These are phyloP conservation scores for Entrophospora sp. DNA, from an alignment of 192 early-diverging fungal genomes.

Conservation along the genomic window DNA sequence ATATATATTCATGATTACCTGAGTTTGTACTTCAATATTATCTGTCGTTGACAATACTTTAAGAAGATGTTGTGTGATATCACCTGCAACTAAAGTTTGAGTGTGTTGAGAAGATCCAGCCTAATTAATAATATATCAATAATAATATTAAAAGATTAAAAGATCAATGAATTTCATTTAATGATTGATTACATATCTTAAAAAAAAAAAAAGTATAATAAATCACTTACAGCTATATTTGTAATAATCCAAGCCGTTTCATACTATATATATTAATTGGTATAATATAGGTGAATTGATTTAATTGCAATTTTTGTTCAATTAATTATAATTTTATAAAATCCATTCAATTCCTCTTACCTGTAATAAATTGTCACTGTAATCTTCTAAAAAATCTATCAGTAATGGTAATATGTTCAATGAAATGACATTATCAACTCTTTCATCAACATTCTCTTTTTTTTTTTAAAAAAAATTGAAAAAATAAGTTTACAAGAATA, in stretches of 20 bases:
- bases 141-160: background rate
- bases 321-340: too few species aligned
- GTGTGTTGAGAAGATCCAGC: conserved; percentile 5
- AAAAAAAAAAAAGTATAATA: background rate
- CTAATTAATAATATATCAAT: too few species aligned
- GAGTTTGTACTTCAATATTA: conserved; percentile 7
- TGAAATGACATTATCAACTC: conserved; percentile 2
- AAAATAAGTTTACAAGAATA: too few species aligned
- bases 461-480: background rate
- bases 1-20: background rate
- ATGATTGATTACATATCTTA: too few species aligned
- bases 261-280: background rate
- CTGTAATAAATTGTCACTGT: conserved; percentile 3
- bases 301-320: too few species aligned
- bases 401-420: conserved; percentile 8
- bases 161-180: background rate
- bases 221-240: conserved; percentile 1
- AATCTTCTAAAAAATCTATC: background rate
- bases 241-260: conserved; percentile 14
- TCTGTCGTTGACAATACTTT: background rate
- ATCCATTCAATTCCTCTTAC: too few species aligned
- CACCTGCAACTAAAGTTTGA: background rate
- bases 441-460: conserved; percentile 10
- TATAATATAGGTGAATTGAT: too few species aligned
- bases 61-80: conserved; percentile 3